These are phyloP conservation scores for Aureobasidium sp. DNA, from an alignment of 2,329 filamentous ascomycete species.

Conservation along the genomic window DNA sequence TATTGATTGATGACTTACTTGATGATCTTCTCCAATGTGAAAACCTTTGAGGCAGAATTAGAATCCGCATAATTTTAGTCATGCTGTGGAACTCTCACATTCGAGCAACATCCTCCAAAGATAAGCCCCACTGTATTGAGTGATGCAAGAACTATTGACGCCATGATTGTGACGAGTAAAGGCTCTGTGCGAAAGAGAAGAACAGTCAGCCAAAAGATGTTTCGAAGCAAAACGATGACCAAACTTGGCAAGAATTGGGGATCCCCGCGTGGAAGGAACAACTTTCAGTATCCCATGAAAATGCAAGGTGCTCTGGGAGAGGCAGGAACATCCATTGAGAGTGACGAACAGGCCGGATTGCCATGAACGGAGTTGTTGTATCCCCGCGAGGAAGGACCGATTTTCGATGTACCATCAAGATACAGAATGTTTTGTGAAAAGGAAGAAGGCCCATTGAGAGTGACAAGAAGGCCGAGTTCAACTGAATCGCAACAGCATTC, in stretches of 20 bases:
- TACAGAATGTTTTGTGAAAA: too few relatives aligned
- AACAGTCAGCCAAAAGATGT: neutral
- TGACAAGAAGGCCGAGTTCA: too few relatives aligned
- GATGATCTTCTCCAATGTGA: slow-evolving; percentile 88
- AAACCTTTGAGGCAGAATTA: slow-evolving; percentile 54
- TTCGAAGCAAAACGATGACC: neutral
- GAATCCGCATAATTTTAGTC: neutral
- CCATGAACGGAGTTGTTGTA: too few relatives aligned
- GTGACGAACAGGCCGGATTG: too few relatives aligned
- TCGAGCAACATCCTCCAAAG: slow-evolving; percentile 91
- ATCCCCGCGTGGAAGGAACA: neutral
- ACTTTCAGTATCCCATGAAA: neutral
- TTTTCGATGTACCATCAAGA: too few relatives aligned
- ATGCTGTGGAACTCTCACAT: slow-evolving; percentile 49
- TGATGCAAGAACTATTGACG: slow-evolving; percentile 15
- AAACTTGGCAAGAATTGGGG: neutral
- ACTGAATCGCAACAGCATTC: neutral
- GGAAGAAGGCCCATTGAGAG: too few relatives aligned
- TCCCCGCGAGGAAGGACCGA: too few relatives aligned
- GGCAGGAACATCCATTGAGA: neutral
- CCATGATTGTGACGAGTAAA: neutral
- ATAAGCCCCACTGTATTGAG: slow-evolving; percentile 68
- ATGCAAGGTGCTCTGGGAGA: neutral
- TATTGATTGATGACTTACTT: slow-evolving; percentile 48
- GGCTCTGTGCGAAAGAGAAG: neutral